phyloP scores from a whole-genome alignment of 2,329 filamentous ascomycete species.

The Clarireedia monteithiana region DNA sequence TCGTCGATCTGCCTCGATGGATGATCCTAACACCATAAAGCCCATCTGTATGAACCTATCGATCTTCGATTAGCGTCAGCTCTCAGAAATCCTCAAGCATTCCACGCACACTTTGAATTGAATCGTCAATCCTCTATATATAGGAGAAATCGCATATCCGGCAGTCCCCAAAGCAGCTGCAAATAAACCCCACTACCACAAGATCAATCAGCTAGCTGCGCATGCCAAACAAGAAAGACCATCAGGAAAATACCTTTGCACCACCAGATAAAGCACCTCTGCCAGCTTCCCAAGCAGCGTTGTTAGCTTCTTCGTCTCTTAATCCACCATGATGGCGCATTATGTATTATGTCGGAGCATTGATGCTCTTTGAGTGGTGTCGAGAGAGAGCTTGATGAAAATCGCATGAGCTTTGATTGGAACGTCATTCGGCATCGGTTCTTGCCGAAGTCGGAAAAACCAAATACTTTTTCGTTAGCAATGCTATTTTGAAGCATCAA shows the following conservation, averaged over 20 bases:
- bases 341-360: conserved; percentile 8
- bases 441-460: conserved; percentile 8
- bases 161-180: conserved; percentile 53
- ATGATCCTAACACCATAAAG: conserved; percentile 66
- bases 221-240: background rate
- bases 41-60: conserved; percentile 67
- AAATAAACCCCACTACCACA: conserved; percentile 55
- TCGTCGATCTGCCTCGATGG: conserved; percentile 66
- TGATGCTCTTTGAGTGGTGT: conserved; percentile 2
- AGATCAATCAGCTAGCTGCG: conserved; percentile 6
- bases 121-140: conserved; percentile 65
- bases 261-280: conserved; percentile 60
- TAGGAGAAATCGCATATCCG: conserved; percentile 57
- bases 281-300: conserved; percentile 64
- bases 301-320: conserved; percentile 57
- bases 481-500: background rate
- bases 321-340: conserved; percentile 50
- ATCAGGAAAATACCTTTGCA: conserved; percentile 42
- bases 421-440: conserved; percentile 6
- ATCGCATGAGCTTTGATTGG: conserved; percentile 3
- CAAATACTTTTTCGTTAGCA: conserved; percentile 1
- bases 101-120: conserved; percentile 67
- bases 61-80: background rate
- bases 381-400: background rate
- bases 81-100: background rate